These are phyloP conservation scores for Flaveria ramosissima DNA, from an alignment of 129 eudicot species.

Conservation along the genomic window DNA sequence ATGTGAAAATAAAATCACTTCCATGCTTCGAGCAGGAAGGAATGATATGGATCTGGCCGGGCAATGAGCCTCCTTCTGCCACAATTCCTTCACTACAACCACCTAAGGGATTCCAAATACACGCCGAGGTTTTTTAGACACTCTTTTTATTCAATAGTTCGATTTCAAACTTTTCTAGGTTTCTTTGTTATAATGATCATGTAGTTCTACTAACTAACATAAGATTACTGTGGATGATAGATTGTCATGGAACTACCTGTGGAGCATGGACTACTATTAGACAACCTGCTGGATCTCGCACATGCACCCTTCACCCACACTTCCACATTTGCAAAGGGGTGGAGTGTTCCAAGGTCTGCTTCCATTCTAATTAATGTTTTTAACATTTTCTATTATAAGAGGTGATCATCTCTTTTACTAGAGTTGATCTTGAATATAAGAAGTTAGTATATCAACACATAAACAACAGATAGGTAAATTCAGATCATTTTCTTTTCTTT, in stretches of 20 bases:
- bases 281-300: constrained; percentile 95
- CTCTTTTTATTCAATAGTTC: background rate
- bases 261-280: constrained; percentile 94
- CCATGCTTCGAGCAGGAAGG: constrained; percentile 92
- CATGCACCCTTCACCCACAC: constrained; percentile 98
- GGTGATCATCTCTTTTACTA: background rate
- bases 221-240: constrained; percentile 39
- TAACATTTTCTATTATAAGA: background rate
- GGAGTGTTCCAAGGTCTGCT: constrained; percentile 91
- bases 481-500: background rate
- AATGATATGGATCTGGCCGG: constrained; percentile 99
- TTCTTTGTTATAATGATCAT: background rate
- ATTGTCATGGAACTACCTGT: constrained; percentile 96
- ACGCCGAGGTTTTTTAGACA: constrained; percentile 72
- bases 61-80: constrained; percentile 77
- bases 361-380: constrained; percentile 4
- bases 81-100: constrained; percentile 78
- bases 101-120: constrained; percentile 86
- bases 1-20: constrained; percentile 74
- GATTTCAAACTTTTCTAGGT: background rate
- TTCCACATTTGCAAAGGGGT: constrained; percentile 96
- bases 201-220: background rate
- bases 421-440: background rate
- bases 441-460: background rate
- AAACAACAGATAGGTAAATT: background rate